Evolutionary conservation across 768 basidiomycete species (phyloP), one percentile per base, ranked within the genome.

Genomic region (Mycena alexandri): DNA sequence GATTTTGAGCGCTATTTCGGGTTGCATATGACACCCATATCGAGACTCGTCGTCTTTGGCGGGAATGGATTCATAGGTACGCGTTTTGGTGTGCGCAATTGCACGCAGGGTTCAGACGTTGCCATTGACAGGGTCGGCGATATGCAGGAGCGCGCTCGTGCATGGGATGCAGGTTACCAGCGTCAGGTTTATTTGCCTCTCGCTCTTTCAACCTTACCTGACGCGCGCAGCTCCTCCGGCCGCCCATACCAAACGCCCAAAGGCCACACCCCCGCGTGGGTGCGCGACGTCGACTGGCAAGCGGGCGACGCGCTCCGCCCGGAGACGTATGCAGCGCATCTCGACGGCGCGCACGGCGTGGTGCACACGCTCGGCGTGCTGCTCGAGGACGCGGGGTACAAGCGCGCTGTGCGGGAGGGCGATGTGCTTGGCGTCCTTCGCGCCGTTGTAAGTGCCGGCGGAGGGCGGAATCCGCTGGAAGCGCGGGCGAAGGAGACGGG

Each of bases 31-130:
- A 52, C 68, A n/a, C 19, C 51, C 52, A 64, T 65, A 17, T 55
- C 62, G 19, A 64, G 41, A 52, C 57, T 98, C 42, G 88, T 98
- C n/a, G 95, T 99, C 46, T 87, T 99, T 2, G 98, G 98, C n/a
- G 98, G 98, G 50, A 98, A 98, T 81, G 98, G 98, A 7, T 99
- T 98, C 82, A 89, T 99, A 74, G 97, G 96, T 93, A 70, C 25
- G 65, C 58, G 48, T 34, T 24, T 51, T 36, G 52, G 55, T 51
- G 64, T 19, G 51, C 38, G 58, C 14, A 8, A n/a, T 16, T 44
- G 50, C n/a, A n/a, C 25, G 44, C 44, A 21, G 25, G 41, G 56
- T 43, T 14, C 22, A 51, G 42, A 56, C 46, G 29, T 29, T 2
- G n/a, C 22, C 66, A 42, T 69, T 46, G 38, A 47, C 78, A 98